phyloP scores from a whole-genome alignment of 2,329 filamentous ascomycete species.

The Neofusicoccum laricinum region DNA sequence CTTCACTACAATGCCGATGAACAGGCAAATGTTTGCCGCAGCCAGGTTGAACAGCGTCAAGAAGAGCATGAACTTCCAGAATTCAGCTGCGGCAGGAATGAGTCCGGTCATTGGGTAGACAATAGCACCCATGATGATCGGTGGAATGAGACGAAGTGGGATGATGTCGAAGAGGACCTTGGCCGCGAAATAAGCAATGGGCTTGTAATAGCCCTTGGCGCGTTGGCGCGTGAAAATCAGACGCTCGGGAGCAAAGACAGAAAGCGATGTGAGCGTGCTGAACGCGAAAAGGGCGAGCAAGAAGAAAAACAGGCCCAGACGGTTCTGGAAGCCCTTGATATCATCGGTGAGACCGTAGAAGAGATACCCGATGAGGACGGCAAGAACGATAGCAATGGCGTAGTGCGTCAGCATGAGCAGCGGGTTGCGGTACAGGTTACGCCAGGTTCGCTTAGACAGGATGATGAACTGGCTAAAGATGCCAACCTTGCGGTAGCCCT shows the following conservation, averaged over 20 bases:
- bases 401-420: slow-evolving; percentile 99
- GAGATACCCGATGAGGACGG: slow-evolving; percentile 89
- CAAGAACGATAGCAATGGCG: slow-evolving; percentile 90
- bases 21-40: slow-evolving; percentile 87
- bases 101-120: slow-evolving; percentile 98
- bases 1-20: slow-evolving; percentile 93
- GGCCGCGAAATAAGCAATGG: slow-evolving; percentile 87
- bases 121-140: slow-evolving; percentile 91
- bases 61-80: slow-evolving; percentile 87
- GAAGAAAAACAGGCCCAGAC: slow-evolving; percentile 96
- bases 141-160: slow-evolving; percentile 88
- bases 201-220: slow-evolving; percentile 94
- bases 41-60: slow-evolving; percentile 95
- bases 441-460: slow-evolving; percentile 88
- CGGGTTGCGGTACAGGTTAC: slow-evolving; percentile 94
- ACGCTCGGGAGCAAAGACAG: slow-evolving; percentile 87
- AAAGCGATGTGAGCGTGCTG: slow-evolving; percentile 89
- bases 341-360: slow-evolving; percentile 97
- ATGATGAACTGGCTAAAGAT: slow-evolving; percentile 82
- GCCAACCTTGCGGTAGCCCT: slow-evolving; percentile 78
- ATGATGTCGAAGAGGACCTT: slow-evolving; percentile 99
- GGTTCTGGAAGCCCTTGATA: slow-evolving; percentile 96
- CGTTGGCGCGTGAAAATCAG: slow-evolving; percentile 89
- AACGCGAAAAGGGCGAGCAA: slow-evolving; percentile 93
- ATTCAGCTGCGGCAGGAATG: slow-evolving; percentile 75